A percentile compares a stretch with the other conserved stretches of the same genome.
Evolutionary conservation across 1,284 basidiomycete species (phyloP).

Genomic region (Violaceomyces palustris): DNA sequence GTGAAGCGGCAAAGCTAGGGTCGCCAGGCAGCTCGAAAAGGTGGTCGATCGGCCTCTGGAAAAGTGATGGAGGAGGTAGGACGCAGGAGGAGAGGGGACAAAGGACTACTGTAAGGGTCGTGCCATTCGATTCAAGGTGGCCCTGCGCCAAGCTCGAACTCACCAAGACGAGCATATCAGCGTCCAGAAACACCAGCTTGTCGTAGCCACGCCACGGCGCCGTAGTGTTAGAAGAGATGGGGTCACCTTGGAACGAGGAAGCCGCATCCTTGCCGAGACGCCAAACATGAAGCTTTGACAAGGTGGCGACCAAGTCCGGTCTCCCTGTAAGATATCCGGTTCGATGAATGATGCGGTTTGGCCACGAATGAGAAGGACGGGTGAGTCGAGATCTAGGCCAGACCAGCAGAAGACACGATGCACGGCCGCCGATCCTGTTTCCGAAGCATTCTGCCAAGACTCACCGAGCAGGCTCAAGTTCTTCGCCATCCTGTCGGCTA

Average conservation of each 20-base stretch:
- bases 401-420: slow-evolving; percentile 1
- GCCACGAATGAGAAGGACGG: neutral
- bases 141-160: slow-evolving; percentile 60
- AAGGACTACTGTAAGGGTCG: neutral
- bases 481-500: slow-evolving; percentile 55
- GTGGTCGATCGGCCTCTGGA: slow-evolving; percentile 30
- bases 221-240: neutral
- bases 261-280: slow-evolving; percentile 59
- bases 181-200: slow-evolving; percentile 90
- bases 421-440: neutral
- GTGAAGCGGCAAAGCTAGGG: slow-evolving; percentile 66
- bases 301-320: slow-evolving; percentile 72
- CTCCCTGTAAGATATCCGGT: slow-evolving; percentile 58
- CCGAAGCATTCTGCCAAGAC: too few relatives aligned
- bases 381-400: too few relatives aligned
- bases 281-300: slow-evolving; percentile 93
- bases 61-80: neutral
- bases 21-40: slow-evolving; percentile 27
- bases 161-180: slow-evolving; percentile 83
- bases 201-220: slow-evolving; percentile 62
- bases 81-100: neutral
- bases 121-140: neutral
- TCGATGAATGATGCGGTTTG: too few relatives aligned
- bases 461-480: slow-evolving; percentile 76
- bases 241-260: slow-evolving; percentile 6